Base-by-base conservation (phyloP, 495 filamentous ascomycete species). In the Trichoderma parareesei region DNA sequence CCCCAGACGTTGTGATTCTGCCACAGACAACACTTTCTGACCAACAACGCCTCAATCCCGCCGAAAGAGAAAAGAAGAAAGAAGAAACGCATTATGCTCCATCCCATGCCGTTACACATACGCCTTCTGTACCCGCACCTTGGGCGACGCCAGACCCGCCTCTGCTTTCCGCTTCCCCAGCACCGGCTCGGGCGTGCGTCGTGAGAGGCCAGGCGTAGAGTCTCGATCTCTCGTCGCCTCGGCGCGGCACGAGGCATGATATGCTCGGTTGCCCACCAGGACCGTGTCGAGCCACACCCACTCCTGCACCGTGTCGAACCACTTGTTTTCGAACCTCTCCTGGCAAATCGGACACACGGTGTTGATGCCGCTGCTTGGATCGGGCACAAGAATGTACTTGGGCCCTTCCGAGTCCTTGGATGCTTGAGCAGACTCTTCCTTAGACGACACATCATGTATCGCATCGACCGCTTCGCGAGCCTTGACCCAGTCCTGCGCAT, bases 221-320 rank as follows among this genome's bases (percentile, higher is more conserved):
- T 75, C 78, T 41, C 78, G 76, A 33, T 90, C 88, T 73, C 86
- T 89, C 65, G 82, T 89, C 8, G 92, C 90, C 77, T 98, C 93
- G 46, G 83, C 83, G 72, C 93, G 89, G 68, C 95, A 98, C 64
- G 84, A 94, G 27, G 90, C 92, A 76, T 98, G 94, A 65, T 90
- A 97, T 16, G 95, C 87, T 66, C 90, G 85, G 61, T 78, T 83
- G n/a, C 87, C 89, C 44, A 93, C 82, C 69, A 86, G 84, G 60
- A 90, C 78, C 0, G 94, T 89, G 74, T 98, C 93, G 78, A 89
- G 90, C 91, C 95, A 98, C 40, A 98, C 96, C 81, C 92, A 97
- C 66, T 98, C 92, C 73, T 97, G 91, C 20, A 86, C 89, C 66
- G 94, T 90, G 67, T 96, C 91, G 18, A 91, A 87, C 90, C 91